These are phyloP conservation scores for Fraxinus americana DNA, from an alignment of 257 asterid genomes.

Conservation along the genomic window DNA sequence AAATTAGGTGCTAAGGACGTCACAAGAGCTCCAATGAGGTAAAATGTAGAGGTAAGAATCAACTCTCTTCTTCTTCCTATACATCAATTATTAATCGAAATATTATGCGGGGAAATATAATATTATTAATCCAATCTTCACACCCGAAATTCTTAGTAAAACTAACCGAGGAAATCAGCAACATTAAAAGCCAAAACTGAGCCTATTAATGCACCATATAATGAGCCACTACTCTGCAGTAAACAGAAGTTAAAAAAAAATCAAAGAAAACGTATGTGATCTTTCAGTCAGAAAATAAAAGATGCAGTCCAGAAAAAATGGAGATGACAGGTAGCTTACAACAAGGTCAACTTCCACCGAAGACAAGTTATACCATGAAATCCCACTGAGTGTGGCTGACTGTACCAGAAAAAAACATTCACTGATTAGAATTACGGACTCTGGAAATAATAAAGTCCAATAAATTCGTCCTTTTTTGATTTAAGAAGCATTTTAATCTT, in stretches of 20 bases:
- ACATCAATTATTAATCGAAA: constrained; percentile 22
- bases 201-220: constrained; percentile 95
- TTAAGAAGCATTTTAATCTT: background rate
- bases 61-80: constrained; percentile 91
- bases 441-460: background rate
- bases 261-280: constrained; percentile 24
- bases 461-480: background rate
- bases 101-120: constrained; percentile 4
- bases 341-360: constrained; percentile 83
- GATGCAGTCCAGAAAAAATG: constrained; percentile 2
- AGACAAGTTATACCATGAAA: constrained; percentile 83
- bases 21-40: constrained; percentile 75
- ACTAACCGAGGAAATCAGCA: constrained; percentile 90
- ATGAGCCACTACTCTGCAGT: constrained; percentile 92
- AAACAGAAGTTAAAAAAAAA: constrained; percentile 26
- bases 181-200: constrained; percentile 79
- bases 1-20: constrained; percentile 83
- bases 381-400: constrained; percentile 77
- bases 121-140: constrained; percentile 15
- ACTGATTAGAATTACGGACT: constrained; percentile 23
- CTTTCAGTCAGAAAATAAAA: constrained; percentile 17
- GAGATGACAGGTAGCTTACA: constrained; percentile 51
- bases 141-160: constrained; percentile 13
- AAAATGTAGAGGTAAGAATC: constrained; percentile 65
- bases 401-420: constrained; percentile 44